Base-by-base conservation (phyloP, 1,139 yeast genomes). In the Pneumocystis jirovecii region DNA sequence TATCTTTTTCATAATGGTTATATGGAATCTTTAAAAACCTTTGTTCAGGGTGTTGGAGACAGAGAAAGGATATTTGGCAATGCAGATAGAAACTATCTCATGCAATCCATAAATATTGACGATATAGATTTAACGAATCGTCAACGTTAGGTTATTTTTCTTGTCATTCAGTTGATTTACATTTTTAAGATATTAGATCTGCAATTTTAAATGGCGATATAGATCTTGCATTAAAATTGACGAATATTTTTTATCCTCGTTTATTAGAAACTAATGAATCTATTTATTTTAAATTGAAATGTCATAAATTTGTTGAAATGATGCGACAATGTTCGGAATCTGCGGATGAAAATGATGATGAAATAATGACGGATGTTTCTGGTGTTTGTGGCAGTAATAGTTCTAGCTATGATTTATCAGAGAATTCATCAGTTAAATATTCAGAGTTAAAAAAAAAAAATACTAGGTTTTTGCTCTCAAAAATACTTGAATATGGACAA, bases 1-100 rank as follows among this genome's bases (percentile, higher is more conserved):
- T 89, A 89, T 73, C 81, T 90, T 65, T 80, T 83, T 50, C 87
- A 87, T 70, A 84, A 85, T 70, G 96, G 96, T 0, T 85, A 83
- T 71, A 78, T 82, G 65, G 85, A 85, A 62, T 83, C 90, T 0
- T 83, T 86, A 10, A 80, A 80, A 66, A 84, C 89, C 0, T 85
- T 89, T 70, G 76, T 81, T 37, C 74, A 76, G 35, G 89, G 82
- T 68, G 73, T 84, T 60, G 70, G 72, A 7, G 25, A 15, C 2
- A 50, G 57, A 21, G 34, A 50, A 50, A 50, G 17, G n/a, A 50
- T 50, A 50, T 50, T 50, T 15, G 34, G 34, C 3, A 50, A 17
- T 25, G 12, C 21, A 17, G 57, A 50, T 50, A 50, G 25, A 15
- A 29, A 50, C 8, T 50, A 15, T 50, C 21, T 50, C 4, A 8